Evolutionary conservation across 352 stramenopile genomes (phyloP).

Genomic region (Phytophthora constricta): DNA sequence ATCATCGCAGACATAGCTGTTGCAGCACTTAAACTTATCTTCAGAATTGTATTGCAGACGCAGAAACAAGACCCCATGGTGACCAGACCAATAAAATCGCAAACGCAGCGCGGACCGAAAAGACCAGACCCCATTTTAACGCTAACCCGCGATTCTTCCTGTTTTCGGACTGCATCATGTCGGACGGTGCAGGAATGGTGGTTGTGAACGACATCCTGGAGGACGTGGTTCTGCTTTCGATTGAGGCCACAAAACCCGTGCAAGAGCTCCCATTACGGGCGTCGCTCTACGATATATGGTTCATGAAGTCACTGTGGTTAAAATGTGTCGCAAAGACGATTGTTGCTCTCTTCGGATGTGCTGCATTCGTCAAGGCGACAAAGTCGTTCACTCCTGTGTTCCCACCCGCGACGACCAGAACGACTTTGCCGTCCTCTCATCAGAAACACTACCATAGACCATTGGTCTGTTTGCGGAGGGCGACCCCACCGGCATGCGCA

Average conservation of each 20-base stretch:
- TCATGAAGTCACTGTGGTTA: conserved; percentile 48
- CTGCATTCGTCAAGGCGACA: conserved; percentile 52
- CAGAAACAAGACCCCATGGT: no score
- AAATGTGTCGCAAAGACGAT: conserved; percentile 39
- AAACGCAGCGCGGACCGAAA: no score
- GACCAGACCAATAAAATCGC: no score
- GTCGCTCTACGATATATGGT: conserved; percentile 55
- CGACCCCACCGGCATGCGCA: conserved; percentile 45
- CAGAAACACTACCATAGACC: conserved; percentile 54
- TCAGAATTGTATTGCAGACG: no score
- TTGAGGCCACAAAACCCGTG: conserved; percentile 30
- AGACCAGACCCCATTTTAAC: no score
- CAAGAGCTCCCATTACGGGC: conserved; percentile 42
- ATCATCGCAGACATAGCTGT: no score
- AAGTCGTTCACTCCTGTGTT: conserved; percentile 58
- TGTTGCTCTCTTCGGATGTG: conserved; percentile 26
- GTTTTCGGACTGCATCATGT: conserved; percentile 72
- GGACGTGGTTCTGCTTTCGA: conserved; percentile 40
- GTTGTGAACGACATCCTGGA: conserved; percentile 60
- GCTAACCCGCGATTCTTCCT: conserved; percentile 50
- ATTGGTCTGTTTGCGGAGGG: conserved; percentile 51
- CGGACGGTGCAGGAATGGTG: conserved; percentile 51
- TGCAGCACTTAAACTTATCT: no score
- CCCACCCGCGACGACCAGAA: conserved; percentile 48
- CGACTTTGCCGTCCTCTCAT: conserved; percentile 44